Conservation (phyloP, 1,284 basidiomycete genomes). For the Trichosporon ovoides region DNA sequence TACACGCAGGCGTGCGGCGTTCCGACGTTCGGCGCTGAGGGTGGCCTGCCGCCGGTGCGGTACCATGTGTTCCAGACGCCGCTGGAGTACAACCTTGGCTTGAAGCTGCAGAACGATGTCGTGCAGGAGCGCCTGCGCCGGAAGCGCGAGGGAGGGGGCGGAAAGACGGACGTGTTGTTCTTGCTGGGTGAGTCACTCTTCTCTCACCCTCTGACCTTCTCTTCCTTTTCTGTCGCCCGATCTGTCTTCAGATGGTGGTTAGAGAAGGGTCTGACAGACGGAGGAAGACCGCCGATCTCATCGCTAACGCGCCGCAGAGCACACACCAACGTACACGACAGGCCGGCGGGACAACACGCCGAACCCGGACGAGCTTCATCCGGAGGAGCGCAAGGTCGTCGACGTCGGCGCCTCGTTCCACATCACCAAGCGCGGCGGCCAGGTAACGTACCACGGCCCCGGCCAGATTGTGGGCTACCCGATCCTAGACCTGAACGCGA, state of each 20-base stretch:
- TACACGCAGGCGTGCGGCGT: background rate
- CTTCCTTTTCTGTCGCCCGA: too few relatives aligned
- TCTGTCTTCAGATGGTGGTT: too few relatives aligned
- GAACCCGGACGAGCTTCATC: constrained; percentile 54
- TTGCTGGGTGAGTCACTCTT: too few relatives aligned
- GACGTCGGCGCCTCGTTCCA: constrained; percentile 82
- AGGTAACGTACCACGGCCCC: constrained; percentile 95
- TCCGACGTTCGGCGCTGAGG: background rate
- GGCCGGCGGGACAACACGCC: constrained; percentile 67
- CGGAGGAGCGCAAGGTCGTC: constrained; percentile 64
- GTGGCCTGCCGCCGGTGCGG: constrained; percentile 56
- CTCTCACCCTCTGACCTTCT: too few relatives aligned
- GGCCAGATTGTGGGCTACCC: constrained; percentile 97
- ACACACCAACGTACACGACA: constrained; percentile 88
- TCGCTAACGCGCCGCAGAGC: too few relatives aligned
- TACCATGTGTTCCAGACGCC: constrained; percentile 70
- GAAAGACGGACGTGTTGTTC: constrained; percentile 51
- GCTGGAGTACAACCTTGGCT: constrained; percentile 64
- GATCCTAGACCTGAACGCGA: constrained; percentile 69
- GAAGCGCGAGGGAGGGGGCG: constrained; percentile 24
- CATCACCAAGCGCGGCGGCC: constrained; percentile 76
- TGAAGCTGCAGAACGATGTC: constrained; percentile 65
- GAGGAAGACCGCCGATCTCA: too few relatives aligned
- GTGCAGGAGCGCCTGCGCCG: constrained; percentile 58
- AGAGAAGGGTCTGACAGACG: too few relatives aligned